Evolutionary conservation across 1,284 basidiomycete genomes (phyloP), one percentile per base, ranked within the genome.

Genomic region (Filobasidium uniguttulatum): DNA sequence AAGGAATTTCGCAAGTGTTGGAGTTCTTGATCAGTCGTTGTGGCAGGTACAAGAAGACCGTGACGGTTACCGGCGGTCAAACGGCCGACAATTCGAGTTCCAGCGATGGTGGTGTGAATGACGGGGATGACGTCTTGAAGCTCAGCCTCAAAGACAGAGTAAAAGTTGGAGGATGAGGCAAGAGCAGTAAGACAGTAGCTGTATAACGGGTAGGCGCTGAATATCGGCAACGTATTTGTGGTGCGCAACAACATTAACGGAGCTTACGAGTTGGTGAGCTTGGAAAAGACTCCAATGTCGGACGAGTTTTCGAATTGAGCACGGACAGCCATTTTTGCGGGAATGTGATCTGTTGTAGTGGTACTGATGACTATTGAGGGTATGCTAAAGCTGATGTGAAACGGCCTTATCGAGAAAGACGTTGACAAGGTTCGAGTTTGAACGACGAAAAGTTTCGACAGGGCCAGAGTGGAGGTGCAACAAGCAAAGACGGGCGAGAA

Each of bases 1-100:
- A 98, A 76, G n/a, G 89, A 81, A 68, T 98, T 99, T 46, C 93
- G 81, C 52, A 99, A 77, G 68, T 99, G 93, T 69, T 98, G 93
- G 6, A 98, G 79, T 70, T 98, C 94, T 68, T 97, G 93, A 68
- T 98, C 94, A 48, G 91, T 94, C 43, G 94, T 94, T 46, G 90
- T 85, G 46, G 84, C 81, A 3, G 93, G 93, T 14, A 99, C 89
- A 54, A 99, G 83, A 31, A 99, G 79, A 53, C 93, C 93, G 69
- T 98, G 90, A 59, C 88, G 78, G 73, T 96, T 94, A 55, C 86
- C 86, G 65, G 90, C 90, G 49, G 88, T 90, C 61, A 98, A 70
- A 56, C 93, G 79, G 28, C 94, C 93, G 57, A 98, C 75, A 62
- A 98, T 93, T 55, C 93, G 81, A 4, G 89, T 97, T 29, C 93